Conservation (phyloP, 176 grass and related monocot species). For the Zoysia pacifica region DNA sequence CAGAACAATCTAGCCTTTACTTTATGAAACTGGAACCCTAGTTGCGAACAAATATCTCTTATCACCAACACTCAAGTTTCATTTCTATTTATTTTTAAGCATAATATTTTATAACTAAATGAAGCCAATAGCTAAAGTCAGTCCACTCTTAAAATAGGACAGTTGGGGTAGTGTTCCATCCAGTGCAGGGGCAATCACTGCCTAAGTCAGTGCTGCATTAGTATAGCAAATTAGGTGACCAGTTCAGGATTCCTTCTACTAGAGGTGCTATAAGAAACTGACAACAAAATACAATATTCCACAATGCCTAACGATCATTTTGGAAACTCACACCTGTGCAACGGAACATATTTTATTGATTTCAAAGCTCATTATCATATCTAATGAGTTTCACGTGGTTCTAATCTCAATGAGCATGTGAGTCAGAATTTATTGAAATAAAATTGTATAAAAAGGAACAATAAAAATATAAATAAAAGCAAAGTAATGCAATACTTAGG, state of each 20-base stretch:
- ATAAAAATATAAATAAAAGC: constrained; percentile 20
- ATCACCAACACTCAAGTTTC: not conserved
- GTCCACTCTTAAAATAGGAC: constrained; percentile 22
- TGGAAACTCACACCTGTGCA: not conserved
- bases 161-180: constrained; percentile 25
- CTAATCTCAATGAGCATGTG: not conserved
- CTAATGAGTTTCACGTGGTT: constrained; percentile 10
- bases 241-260: not conserved
- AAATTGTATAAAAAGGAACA: constrained; percentile 7
- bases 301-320: not conserved
- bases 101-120: not conserved
- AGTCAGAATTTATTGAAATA: constrained; percentile 22
- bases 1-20: constrained; percentile 27
- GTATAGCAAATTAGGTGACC: not conserved
- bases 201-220: constrained; percentile 2
- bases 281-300: constrained; percentile 20
- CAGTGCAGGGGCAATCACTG: not conserved
- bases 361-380: not conserved
- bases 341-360: not conserved
- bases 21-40: constrained; percentile 13
- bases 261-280: not conserved
- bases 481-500: not conserved
- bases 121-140: not conserved
- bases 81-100: not conserved
- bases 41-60: constrained; percentile 11